Evolutionary conservation across 805 yeast genomes (phyloP).

Genomic region (Scheffersomyces spartinae): DNA sequence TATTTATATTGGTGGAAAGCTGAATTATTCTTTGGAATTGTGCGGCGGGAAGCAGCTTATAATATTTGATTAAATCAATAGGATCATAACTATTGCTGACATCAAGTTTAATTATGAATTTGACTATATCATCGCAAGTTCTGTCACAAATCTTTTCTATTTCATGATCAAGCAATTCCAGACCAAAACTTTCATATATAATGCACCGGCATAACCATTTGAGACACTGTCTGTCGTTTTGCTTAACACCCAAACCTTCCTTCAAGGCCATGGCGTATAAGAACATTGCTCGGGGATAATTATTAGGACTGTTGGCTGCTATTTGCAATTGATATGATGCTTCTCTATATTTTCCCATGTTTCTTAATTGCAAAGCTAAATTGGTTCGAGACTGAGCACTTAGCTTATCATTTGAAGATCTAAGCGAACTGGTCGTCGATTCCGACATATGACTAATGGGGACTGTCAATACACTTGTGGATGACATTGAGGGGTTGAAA

Average conservation of each 20-base stretch:
- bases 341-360: slow-evolving; percentile 50
- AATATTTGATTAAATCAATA: too few relatives aligned
- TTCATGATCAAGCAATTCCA: too few relatives aligned
- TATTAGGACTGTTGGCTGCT: slow-evolving; percentile 51
- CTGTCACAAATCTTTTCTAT: too few relatives aligned
- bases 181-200: too few relatives aligned
- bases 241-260: slow-evolving; percentile 57
- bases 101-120: too few relatives aligned
- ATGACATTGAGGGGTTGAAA: too few relatives aligned
- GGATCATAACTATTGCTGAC: too few relatives aligned
- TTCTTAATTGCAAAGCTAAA: slow-evolving; percentile 38
- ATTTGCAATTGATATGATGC: slow-evolving; percentile 57
- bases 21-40: too few relatives aligned
- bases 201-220: slow-evolving; percentile 47
- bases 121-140: too few relatives aligned
- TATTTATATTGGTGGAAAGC: too few relatives aligned
- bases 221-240: slow-evolving; percentile 42
- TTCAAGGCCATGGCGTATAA: slow-evolving; percentile 57
- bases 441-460: slow-evolving; percentile 7
- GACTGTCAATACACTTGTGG: slow-evolving; percentile 2
- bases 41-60: too few relatives aligned
- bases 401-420: slow-evolving; percentile 4
- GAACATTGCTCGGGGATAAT: slow-evolving; percentile 48
- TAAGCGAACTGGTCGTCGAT: slow-evolving; percentile 2
- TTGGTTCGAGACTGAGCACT: slow-evolving; percentile 21